A percentile compares a stretch with the other conserved stretches of the same genome.
Conservation (phyloP, 2,329 filamentous ascomycete species). For the Aspergillus sp. region DNA sequence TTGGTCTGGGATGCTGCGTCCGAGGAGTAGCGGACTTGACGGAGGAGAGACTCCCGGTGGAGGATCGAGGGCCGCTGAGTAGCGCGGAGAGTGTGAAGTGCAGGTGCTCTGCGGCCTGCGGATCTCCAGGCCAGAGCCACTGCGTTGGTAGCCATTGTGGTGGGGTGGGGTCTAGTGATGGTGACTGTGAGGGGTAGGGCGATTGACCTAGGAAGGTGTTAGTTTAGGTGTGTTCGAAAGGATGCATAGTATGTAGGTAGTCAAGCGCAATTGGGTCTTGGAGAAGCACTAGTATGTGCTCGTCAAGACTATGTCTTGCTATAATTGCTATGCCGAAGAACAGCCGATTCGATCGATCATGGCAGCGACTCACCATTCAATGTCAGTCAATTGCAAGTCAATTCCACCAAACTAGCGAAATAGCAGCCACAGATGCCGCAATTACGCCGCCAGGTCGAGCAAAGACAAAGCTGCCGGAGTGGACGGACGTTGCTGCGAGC, state of each 20-base stretch:
- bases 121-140: conserved; percentile 29
- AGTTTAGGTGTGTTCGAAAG: neutral
- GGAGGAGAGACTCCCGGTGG: conserved; percentile 5
- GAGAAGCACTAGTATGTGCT: neutral
- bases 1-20: conserved; percentile 10
- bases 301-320: neutral
- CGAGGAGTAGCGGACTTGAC: conserved; percentile 18
- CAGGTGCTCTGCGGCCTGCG: conserved; percentile 28
- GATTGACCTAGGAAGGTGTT: conserved; percentile 3
- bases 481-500: neutral
- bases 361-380: neutral
- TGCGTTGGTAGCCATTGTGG: conserved; percentile 24
- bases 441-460: neutral
- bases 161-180: neutral
- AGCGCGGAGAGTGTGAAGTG: conserved; percentile 25
- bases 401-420: neutral
- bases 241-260: no score
- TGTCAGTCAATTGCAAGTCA: neutral
- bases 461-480: neutral
- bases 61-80: conserved; percentile 26
- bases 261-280: neutral
- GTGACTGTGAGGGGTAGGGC: neutral
- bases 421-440: neutral
- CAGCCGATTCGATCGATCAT: neutral
- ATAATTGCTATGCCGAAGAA: neutral